These are phyloP conservation scores for Cystobasidium onofrii DNA, from an alignment of 768 basidiomycete species.

Conservation along the genomic window DNA sequence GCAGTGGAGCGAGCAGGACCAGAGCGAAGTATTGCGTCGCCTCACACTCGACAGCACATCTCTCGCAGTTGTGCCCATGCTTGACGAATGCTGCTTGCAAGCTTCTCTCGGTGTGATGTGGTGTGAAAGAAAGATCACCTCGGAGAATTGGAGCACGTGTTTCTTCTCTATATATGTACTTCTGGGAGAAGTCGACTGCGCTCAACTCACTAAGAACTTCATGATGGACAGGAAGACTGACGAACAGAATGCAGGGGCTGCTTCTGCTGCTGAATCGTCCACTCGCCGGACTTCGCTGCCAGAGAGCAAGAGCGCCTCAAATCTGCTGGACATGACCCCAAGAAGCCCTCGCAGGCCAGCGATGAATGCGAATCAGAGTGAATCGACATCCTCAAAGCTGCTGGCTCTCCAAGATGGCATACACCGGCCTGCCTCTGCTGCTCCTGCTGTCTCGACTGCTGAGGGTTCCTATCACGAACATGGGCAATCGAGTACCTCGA, in stretches of 20 bases:
- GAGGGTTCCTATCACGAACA: neutral
- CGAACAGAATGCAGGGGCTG: neutral
- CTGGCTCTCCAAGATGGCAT: neutral
- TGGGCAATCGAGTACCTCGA: neutral
- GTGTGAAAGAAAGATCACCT: neutral
- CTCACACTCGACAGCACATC: constrained; percentile 10
- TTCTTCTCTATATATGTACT: too few species aligned
- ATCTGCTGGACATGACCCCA: neutral
- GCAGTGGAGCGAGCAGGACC: neutral
- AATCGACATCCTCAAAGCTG: neutral
- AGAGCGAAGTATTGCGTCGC: neutral
- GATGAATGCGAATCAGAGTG: neutral
- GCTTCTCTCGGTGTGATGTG: neutral
- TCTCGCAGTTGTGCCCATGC: constrained; percentile 2
- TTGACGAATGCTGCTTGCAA: neutral
- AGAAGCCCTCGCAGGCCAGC: neutral
- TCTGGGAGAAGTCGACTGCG: too few species aligned
- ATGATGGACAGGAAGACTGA: neutral
- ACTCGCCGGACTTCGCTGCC: neutral
- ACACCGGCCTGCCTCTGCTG: neutral
- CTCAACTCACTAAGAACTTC: neutral
- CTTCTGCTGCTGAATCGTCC: neutral
- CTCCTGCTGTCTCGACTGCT: neutral
- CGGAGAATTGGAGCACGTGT: neutral
- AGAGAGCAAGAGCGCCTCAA: neutral